These are phyloP conservation scores for Aspergillus kassunensis DNA, from an alignment of 495 filamentous ascomycete genomes.

Conservation along the genomic window DNA sequence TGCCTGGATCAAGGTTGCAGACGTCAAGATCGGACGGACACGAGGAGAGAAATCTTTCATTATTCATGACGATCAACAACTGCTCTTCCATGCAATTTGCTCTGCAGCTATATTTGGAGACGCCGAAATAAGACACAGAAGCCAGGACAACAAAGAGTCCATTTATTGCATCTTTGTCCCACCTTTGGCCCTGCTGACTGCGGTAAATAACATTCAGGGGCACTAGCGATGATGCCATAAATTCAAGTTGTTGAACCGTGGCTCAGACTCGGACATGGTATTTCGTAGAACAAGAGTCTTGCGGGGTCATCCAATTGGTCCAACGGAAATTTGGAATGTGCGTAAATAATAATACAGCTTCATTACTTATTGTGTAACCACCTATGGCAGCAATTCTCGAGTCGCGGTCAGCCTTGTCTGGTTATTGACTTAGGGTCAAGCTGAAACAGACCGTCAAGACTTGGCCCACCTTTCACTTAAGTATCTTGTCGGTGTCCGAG, in stretches of 20 bases:
- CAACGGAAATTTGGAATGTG: not conserved
- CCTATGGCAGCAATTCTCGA: too few species aligned
- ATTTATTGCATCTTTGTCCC: too few species aligned
- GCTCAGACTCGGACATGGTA: not conserved
- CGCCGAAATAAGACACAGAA: too few species aligned
- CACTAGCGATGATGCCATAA: not conserved
- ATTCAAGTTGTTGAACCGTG: not conserved
- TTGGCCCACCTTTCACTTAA: conserved; percentile 1
- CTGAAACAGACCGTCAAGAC: conserved; percentile 5
- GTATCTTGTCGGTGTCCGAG: too few species aligned
- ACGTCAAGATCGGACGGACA: not conserved
- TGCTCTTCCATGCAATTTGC: too few species aligned
- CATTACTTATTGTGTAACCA: too few species aligned
- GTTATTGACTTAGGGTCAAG: not conserved
- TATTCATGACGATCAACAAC: not conserved
- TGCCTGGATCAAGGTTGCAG: conserved; percentile 21
- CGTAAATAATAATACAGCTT: too few species aligned
- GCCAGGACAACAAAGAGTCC: too few species aligned
- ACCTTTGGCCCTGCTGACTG: not conserved
- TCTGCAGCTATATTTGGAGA: too few species aligned
- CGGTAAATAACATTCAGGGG: not conserved
- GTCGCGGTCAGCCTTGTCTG: too few species aligned
- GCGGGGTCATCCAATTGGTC: not conserved
- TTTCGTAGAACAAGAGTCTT: too few species aligned
- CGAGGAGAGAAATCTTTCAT: not conserved